These are phyloP conservation scores for Trypanosoma rangeli DNA, from an alignment of 208 protist species.

Conservation along the genomic window DNA sequence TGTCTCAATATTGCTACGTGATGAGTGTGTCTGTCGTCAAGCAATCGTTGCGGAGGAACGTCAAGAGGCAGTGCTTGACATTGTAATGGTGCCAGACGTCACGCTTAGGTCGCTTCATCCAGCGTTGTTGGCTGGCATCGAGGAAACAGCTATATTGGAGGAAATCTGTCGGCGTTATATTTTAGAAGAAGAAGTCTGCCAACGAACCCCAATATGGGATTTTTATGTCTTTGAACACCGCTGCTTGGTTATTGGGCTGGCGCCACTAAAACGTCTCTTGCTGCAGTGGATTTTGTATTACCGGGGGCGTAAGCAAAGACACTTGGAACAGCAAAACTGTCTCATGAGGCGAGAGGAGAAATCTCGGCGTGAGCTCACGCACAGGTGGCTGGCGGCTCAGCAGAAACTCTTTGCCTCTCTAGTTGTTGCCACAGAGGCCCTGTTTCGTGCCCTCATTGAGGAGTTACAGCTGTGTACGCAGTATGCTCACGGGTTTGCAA, in stretches of 20 bases:
- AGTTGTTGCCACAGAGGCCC: conserved; percentile 29
- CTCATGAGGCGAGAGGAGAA: conserved; percentile 26
- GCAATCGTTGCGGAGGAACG: conserved; percentile 39
- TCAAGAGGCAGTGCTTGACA: conserved; percentile 31
- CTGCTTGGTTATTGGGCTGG: conserved; percentile 33
- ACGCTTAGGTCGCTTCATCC: conserved; percentile 2
- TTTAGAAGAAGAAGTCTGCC: conserved; percentile 18
- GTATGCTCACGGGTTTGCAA: conserved; percentile 35
- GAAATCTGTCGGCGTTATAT: conserved; percentile 34
- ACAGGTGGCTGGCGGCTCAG: conserved; percentile 17
- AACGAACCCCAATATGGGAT: conserved; percentile 15
- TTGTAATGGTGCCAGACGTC: conserved; percentile 28
- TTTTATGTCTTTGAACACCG: conserved; percentile 28
- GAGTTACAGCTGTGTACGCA: conserved; percentile 32
- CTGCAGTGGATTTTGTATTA: conserved; percentile 34
- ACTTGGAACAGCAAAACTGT: conserved; percentile 3
- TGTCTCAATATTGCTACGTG: conserved; percentile 28
- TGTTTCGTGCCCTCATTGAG: conserved; percentile 43
- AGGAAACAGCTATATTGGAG: conserved; percentile 30
- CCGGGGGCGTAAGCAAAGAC: conserved; percentile 31
- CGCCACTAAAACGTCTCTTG: conserved; percentile 35
- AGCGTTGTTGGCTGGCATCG: conserved; percentile 6
- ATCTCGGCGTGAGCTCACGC: conserved; percentile 38
- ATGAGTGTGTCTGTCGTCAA: conserved; percentile 63
- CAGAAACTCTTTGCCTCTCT: conserved; percentile 23